Base-by-base conservation (phyloP, 2,329 filamentous ascomycete genomes). In the Macrophomina phaseolina region DNA sequence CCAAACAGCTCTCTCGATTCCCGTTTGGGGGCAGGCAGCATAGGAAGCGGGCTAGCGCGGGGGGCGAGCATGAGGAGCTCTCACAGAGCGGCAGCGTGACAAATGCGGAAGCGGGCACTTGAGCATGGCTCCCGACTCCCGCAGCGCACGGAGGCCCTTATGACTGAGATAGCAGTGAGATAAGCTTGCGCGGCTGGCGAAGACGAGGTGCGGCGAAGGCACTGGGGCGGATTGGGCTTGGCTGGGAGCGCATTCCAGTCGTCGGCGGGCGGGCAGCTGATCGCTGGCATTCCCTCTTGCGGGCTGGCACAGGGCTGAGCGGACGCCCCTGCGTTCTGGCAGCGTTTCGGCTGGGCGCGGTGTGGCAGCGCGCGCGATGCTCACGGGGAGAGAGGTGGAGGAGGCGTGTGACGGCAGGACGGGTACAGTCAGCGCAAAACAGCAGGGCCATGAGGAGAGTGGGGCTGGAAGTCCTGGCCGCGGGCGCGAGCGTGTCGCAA, bases 391-490 rank as follows among this genome's bases (percentile, higher is more conserved):
- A 6, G 34, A 12, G 55, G 32, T 55, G 52, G 34, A 30, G 55
- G 23, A 23, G 36, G 53, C 53, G 53, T 56, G 53, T 56, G 55
- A 58, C 55, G 55, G 55, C 48, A 45, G 42, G 36, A 45, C 11
- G 32, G 52, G 34, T 55, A 58, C 55, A 58, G 55, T 58, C 55
- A 58, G 55, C 55, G 53, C 53, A 58, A 58, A 5, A 58, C n/a
- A 36, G 38, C 38, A 30, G 38, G 36, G 53, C 18, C 18, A 38
- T 42, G 36, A 45, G 55, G 38, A 45, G 34, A 38, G 38, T 58
- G 56, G 56, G 28, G 56, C 40, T 11, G 30, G 34, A 62, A 62
- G 58, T 62, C 58, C 42, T 62, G 58, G 58, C 58, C 58, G 42
- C 32, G 9, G 45, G 28, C 42, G 23, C 58, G 49, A 42, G 58